Evolutionary conservation across 2,329 filamentous ascomycete genomes (phyloP).

Genomic region (Paraphoma chrysanthemicola): DNA sequence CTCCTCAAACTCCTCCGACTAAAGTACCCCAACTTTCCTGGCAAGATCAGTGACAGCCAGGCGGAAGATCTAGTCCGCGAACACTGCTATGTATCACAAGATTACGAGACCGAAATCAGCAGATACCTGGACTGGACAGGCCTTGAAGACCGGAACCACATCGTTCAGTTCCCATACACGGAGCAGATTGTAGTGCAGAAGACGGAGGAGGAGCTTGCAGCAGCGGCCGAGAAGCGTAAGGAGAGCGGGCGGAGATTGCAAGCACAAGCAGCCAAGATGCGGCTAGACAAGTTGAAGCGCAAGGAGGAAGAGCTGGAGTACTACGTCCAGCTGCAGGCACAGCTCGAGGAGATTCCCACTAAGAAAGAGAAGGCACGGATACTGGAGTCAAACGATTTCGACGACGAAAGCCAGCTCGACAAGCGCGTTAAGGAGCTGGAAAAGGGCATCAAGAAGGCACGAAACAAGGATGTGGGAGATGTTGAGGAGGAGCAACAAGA

Average conservation of each 20-base stretch:
- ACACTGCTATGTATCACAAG: slow-evolving; percentile 86
- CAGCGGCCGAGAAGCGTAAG: slow-evolving; percentile 91
- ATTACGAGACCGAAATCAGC: slow-evolving; percentile 81
- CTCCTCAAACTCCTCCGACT: slow-evolving; percentile 85
- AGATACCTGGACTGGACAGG: slow-evolving; percentile 89
- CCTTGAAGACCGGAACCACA: slow-evolving; percentile 84
- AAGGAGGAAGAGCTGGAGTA: slow-evolving; percentile 97
- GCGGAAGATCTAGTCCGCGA: slow-evolving; percentile 86
- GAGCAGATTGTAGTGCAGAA: slow-evolving; percentile 92
- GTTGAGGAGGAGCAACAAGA: slow-evolving; percentile 79
- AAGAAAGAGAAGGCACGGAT: slow-evolving; percentile 82
- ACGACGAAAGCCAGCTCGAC: slow-evolving; percentile 87
- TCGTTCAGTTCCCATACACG: slow-evolving; percentile 92
- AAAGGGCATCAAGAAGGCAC: slow-evolving; percentile 83
- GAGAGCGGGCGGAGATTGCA: slow-evolving; percentile 91
- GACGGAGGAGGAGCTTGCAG: slow-evolving; percentile 89
- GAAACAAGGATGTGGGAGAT: slow-evolving; percentile 91
- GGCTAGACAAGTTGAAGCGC: slow-evolving; percentile 89
- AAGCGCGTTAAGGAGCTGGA: slow-evolving; percentile 88
- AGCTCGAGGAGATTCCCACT: slow-evolving; percentile 75
- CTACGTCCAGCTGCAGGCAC: slow-evolving; percentile 81
- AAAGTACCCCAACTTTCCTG: slow-evolving; percentile 89
- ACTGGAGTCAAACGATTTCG: slow-evolving; percentile 88
- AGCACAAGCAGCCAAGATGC: slow-evolving; percentile 97
- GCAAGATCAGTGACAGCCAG: slow-evolving; percentile 85